Evolutionary conservation across 2,329 filamentous ascomycete species (phyloP), one percentile per base, ranked within the genome.

Genomic region (Esteya vermicola): DNA sequence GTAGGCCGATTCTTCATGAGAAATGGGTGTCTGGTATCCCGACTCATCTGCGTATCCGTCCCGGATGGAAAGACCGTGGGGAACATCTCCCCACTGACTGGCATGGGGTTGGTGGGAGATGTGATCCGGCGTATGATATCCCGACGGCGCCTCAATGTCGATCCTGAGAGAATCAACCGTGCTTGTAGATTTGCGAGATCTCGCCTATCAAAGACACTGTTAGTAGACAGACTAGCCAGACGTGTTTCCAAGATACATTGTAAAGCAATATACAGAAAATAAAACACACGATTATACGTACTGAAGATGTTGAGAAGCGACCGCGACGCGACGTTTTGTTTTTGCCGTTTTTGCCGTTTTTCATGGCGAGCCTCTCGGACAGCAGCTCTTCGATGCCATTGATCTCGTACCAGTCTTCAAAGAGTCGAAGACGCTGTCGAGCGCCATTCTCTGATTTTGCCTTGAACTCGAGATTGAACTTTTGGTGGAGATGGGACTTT

Each of bases 401-500:
- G 22, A 68, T 63, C 14, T 70, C 65, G 53, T 88, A 93, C 89
- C 89, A 95, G 27, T 64, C 61, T 41, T 93, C 77, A 53, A 85
- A 95, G 33, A 68, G 62, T 27, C 75, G 68, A 33, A 93, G 65
- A 25, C 72, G 57, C 10, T 69, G 57, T 20, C 70, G 67, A n/a
- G 81, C 76, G n/a, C 62, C 62, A n/a, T 67, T 58, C 44, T 93
- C 81, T 34, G 72, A 68, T 40, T 75, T 70, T 41, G 79, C 74
- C 42, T 73, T 75, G 48, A 94, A 74, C 51, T 85, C 79, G 39
- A 85, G 70, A 52, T 85, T 85, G 63, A 88, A 93, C 52, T 84
- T 78, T 54, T 85, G 74, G 44, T 85, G 78, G 26, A 95, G 65
- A 56, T 96, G 89, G n/a, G 82, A 81, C 56, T 95, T 95, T 47